A percentile compares a stretch with the other conserved stretches of the same genome.
Evolutionary conservation across 345 rosid genomes (phyloP).

Genomic region (Populus simonii): DNA sequence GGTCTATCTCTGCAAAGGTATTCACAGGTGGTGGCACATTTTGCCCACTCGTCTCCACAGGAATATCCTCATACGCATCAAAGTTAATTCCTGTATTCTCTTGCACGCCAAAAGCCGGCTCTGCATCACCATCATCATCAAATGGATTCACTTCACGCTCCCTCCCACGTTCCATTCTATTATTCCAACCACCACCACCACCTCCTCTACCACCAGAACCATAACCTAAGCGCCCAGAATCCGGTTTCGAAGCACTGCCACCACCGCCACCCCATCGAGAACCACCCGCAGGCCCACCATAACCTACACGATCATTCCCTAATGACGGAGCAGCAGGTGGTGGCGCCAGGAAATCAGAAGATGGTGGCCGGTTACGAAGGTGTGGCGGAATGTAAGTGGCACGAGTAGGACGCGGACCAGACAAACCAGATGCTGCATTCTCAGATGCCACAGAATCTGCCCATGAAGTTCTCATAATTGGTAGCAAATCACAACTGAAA

Average conservation of each 20-base stretch:
- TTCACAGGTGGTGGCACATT: constrained; percentile 85
- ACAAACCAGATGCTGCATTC: constrained; percentile 9
- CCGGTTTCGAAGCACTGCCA: not conserved
- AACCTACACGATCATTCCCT: constrained; percentile 20
- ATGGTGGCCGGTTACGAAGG: constrained; percentile 15
- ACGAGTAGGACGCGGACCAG: constrained; percentile 15
- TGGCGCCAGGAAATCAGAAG: constrained; percentile 1
- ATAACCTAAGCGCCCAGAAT: not conserved
- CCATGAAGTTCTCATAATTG: constrained; percentile 28
- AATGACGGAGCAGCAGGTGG: constrained; percentile 7
- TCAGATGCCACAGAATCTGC: constrained; percentile 25
- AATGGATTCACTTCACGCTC: constrained; percentile 94
- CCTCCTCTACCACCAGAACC: constrained; percentile 36
- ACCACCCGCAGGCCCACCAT: constrained; percentile 15
- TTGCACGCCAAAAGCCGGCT: constrained; percentile 48
- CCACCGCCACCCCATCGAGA: constrained; percentile 18
- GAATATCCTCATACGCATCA: constrained; percentile 97
- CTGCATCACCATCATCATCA: constrained; percentile 56
- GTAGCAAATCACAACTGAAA: not conserved
- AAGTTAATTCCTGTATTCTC: constrained; percentile 79
- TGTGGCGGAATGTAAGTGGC: constrained; percentile 24
- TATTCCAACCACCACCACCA: constrained; percentile 43
- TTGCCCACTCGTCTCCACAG: constrained; percentile 93
- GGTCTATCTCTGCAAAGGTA: constrained; percentile 87
- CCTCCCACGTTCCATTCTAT: constrained; percentile 56